Evolutionary conservation across 2,329 filamentous ascomycete species (phyloP).

Genomic region (Cordyceps sp.): DNA sequence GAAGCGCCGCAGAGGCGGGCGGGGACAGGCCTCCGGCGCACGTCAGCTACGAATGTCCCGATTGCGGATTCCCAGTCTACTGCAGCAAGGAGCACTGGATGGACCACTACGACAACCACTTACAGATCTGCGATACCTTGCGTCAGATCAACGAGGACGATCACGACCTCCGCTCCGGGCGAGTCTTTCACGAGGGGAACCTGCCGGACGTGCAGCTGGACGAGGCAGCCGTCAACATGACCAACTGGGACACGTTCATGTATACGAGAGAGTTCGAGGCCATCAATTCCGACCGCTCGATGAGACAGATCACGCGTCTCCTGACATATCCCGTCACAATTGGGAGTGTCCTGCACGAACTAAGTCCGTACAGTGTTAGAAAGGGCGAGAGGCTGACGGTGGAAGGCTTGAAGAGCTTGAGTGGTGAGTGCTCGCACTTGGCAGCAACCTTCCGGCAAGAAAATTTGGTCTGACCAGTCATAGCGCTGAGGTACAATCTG

Average conservation of each 20-base stretch:
- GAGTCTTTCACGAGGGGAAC: slow-evolving; percentile 85
- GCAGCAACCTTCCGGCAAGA: background rate
- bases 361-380: slow-evolving; percentile 80
- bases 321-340: slow-evolving; percentile 90
- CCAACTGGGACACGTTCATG: slow-evolving; percentile 94
- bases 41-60: slow-evolving; percentile 86
- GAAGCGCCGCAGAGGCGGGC: slow-evolving; percentile 37
- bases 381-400: slow-evolving; percentile 59
- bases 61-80: slow-evolving; percentile 86
- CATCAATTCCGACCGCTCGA: slow-evolving; percentile 74
- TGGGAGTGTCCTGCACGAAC: slow-evolving; percentile 78
- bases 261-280: slow-evolving; percentile 86
- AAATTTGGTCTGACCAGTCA: background rate
- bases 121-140: slow-evolving; percentile 83
- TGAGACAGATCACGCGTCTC: slow-evolving; percentile 84
- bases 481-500: slow-evolving; percentile 81
- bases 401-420: slow-evolving; percentile 87
- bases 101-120: slow-evolving; percentile 83
- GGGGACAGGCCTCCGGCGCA: slow-evolving; percentile 54
- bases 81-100: slow-evolving; percentile 93
- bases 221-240: slow-evolving; percentile 89
- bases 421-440: slow-evolving; percentile 40
- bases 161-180: slow-evolving; percentile 78
- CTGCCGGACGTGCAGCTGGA: slow-evolving; percentile 84
- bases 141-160: slow-evolving; percentile 96